These are phyloP conservation scores for Tripidium arundinaceum DNA, from an alignment of 202 grass and related monocot species.

Conservation along the genomic window DNA sequence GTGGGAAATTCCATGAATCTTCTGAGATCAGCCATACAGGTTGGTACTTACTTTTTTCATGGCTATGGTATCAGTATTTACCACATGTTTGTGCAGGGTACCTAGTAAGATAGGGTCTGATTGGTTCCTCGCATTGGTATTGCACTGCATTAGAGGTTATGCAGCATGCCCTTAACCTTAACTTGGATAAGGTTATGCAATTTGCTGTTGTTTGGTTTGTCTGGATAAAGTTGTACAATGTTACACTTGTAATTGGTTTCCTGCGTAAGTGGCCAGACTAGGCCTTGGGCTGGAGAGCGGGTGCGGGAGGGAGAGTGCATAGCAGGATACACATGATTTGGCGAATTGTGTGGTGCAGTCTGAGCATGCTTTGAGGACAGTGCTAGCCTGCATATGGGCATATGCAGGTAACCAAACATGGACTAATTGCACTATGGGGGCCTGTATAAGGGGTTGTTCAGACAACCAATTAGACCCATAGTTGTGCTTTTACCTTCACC, in stretches of 20 bases:
- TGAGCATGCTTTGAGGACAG: background rate
- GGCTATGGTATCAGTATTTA: background rate
- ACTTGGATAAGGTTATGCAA: background rate
- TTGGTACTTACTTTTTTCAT: conserved; percentile 25
- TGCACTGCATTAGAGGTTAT: background rate
- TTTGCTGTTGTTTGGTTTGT: no score
- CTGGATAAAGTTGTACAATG: no score
- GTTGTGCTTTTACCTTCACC: background rate
- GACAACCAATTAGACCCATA: background rate
- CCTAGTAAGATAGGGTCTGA: background rate
- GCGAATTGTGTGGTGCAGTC: background rate
- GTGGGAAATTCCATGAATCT: conserved; percentile 26
- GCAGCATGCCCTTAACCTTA: background rate
- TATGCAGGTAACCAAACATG: background rate
- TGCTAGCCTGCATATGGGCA: background rate
- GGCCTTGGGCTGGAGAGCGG: background rate
- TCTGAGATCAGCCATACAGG: conserved; percentile 47
- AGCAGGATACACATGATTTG: background rate
- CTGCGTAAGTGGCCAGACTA: background rate
- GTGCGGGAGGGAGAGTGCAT: background rate
- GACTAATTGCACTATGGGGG: background rate
- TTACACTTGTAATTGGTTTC: background rate
- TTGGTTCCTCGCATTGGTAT: background rate
- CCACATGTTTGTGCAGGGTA: background rate
- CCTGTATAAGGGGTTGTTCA: background rate